phyloP scores from a whole-genome alignment of 2,329 filamentous ascomycete genomes.

The Drechslerella stenobrocha region DNA sequence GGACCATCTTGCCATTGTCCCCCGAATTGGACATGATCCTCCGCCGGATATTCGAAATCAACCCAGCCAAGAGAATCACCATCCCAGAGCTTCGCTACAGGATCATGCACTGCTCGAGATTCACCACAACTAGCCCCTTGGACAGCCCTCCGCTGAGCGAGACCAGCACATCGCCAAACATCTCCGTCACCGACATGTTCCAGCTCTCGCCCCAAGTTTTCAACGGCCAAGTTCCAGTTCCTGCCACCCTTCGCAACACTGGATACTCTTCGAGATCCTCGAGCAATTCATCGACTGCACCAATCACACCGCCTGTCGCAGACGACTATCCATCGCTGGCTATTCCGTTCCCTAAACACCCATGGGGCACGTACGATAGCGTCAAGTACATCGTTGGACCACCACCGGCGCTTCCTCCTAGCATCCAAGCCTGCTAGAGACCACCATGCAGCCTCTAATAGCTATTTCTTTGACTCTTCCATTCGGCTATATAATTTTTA shows the following conservation, averaged over 20 bases:
- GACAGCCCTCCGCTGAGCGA: constrained; percentile 52
- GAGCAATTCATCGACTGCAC: constrained; percentile 50
- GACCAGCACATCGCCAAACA: constrained; percentile 49
- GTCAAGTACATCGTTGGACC: constrained; percentile 44
- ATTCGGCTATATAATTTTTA: constrained; percentile 25
- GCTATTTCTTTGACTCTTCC: constrained; percentile 17
- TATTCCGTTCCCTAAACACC: constrained; percentile 37
- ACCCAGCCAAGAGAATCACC: constrained; percentile 79
- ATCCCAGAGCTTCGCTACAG: constrained; percentile 75
- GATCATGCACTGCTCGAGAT: constrained; percentile 74
- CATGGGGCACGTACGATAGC: constrained; percentile 41
- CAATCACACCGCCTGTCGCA: constrained; percentile 46
- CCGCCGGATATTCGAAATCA: constrained; percentile 80
- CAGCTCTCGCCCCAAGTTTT: constrained; percentile 49
- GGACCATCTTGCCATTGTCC: constrained; percentile 88
- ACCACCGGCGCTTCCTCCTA: constrained; percentile 41
- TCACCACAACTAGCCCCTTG: constrained; percentile 62
- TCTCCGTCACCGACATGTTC: constrained; percentile 51
- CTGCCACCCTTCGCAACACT: constrained; percentile 50
- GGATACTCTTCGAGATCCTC: constrained; percentile 50
- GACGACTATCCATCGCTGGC: constrained; percentile 50
- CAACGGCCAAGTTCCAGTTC: constrained; percentile 49
- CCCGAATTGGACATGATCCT: constrained; percentile 87
- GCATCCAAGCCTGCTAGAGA: constrained; percentile 48
- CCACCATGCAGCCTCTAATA: constrained; percentile 22